These are phyloP conservation scores for Inga laurina DNA, from an alignment of 306 rosid species.

Conservation along the genomic window DNA sequence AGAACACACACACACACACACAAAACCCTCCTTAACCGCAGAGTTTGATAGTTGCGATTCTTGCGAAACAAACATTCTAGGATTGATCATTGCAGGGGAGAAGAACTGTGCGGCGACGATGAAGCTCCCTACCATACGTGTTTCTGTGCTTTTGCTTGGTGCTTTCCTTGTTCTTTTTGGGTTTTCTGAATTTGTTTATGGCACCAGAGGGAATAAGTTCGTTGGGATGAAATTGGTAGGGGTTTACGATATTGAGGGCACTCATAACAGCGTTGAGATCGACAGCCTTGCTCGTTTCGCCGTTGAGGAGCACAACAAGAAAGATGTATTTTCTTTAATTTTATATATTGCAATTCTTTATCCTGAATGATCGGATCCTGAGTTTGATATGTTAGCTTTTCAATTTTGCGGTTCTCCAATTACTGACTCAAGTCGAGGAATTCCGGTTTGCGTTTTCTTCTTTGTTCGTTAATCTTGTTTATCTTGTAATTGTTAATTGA, in stretches of 20 bases:
- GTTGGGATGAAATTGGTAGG: constrained; percentile 39
- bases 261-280: constrained; percentile 33
- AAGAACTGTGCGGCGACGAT: constrained; percentile 5
- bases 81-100: background rate
- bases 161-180: constrained; percentile 27
- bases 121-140: constrained; percentile 27
- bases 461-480: background rate
- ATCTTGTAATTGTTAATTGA: background rate
- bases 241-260: constrained; percentile 17
- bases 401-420: background rate
- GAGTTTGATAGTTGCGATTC: background rate
- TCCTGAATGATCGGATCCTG: background rate
- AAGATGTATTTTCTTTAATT: constrained; percentile 31
- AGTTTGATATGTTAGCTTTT: background rate
- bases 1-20: background rate
- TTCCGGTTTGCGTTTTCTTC: background rate
- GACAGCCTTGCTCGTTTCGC: constrained; percentile 56
- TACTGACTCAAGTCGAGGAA: background rate
- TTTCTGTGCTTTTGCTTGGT: background rate
- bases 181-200: constrained; percentile 31
- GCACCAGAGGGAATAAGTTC: constrained; percentile 15
- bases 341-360: background rate
- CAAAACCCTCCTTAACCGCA: background rate
- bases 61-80: background rate
- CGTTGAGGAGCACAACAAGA: constrained; percentile 53